A percentile compares a stretch with the other conserved stretches of the same genome.
Evolutionary conservation across 306 rosid genomes (phyloP).

Genomic region (Quercus ilex): DNA sequence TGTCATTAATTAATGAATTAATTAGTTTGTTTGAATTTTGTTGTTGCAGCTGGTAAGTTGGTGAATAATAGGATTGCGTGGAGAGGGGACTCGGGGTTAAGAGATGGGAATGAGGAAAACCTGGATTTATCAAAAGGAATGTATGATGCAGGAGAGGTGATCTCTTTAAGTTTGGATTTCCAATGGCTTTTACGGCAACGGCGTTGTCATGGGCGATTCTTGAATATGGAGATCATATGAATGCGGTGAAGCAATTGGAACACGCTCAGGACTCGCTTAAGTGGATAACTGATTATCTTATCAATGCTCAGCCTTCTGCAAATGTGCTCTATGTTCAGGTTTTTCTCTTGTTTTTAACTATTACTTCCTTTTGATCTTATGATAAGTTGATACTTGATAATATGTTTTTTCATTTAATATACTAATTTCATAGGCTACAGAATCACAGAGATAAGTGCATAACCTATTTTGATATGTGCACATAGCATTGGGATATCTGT

Average conservation of each 20-base stretch:
- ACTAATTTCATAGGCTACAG: too few relatives aligned
- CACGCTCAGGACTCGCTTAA: slow-evolving; percentile 44
- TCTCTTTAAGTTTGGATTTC: slow-evolving; percentile 63
- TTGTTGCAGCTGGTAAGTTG: slow-evolving; percentile 52
- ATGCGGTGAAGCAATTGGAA: slow-evolving; percentile 47
- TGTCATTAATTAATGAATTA: not conserved
- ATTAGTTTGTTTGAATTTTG: not conserved
- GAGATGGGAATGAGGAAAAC: slow-evolving; percentile 56
- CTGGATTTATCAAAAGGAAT: slow-evolving; percentile 71
- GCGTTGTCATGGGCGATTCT: slow-evolving; percentile 78
- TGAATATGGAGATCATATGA: slow-evolving; percentile 59
- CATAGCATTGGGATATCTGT: too few relatives aligned
- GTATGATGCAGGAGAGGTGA: slow-evolving; percentile 86
- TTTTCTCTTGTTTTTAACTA: not conserved
- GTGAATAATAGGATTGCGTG: slow-evolving; percentile 46
- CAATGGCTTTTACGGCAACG: slow-evolving; percentile 75
- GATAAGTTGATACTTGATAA: too few relatives aligned
- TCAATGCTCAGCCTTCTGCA: slow-evolving; percentile 59
- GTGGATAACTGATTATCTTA: slow-evolving; percentile 73
- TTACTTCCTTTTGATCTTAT: too few relatives aligned
- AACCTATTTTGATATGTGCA: too few relatives aligned
- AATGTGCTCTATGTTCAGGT: slow-evolving; percentile 72
- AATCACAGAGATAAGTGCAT: not conserved
- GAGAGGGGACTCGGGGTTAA: slow-evolving; percentile 70
- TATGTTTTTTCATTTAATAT: too few relatives aligned